Percentiles rank a stretch among this genome's conserved stretches.
phyloP scores from a whole-genome alignment of 495 filamentous ascomycete genomes.

The Penicillium tannophilum region DNA sequence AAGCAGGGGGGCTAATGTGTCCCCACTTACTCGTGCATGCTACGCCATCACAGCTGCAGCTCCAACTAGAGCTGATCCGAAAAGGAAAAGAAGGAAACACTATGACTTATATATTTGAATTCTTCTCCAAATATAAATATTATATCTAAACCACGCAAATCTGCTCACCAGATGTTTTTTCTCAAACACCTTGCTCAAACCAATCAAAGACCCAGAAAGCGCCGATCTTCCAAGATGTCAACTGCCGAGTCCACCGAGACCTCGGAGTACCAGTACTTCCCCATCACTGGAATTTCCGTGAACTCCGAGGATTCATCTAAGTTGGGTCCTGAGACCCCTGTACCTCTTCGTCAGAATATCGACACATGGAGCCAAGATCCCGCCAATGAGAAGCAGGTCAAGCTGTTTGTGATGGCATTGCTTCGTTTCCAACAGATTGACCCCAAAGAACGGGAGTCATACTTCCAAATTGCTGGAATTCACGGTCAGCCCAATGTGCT shows the following conservation, averaged over 20 bases:
- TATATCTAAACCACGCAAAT: not conserved
- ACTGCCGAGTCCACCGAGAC: not conserved
- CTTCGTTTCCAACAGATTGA: conserved; percentile 27
- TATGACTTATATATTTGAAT: not conserved
- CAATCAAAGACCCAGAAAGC: not conserved
- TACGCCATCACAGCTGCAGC: too few species aligned
- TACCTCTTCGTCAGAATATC: conserved; percentile 16
- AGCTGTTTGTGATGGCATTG: conserved; percentile 36
- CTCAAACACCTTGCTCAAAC: not conserved
- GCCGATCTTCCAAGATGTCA: not conserved
- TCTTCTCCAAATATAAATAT: not conserved
- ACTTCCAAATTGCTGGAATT: conserved; percentile 44
- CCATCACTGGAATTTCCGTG: not conserved
- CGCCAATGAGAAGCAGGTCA: conserved; percentile 24
- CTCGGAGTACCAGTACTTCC: not conserved
- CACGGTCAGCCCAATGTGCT: conserved; percentile 46
- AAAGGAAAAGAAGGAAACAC: too few species aligned
- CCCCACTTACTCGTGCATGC: too few species aligned
- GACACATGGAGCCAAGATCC: conserved; percentile 15
- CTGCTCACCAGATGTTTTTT: not conserved
- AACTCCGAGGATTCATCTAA: not conserved
- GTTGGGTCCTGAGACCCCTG: not conserved
- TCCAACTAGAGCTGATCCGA: too few species aligned
- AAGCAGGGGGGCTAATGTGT: too few species aligned
- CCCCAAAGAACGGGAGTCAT: conserved; percentile 18